Percentiles rank a stretch among this genome's conserved stretches.
Conservation (phyloP, 176 grass and related monocot genomes). For the Triticum timopheevii region DNA sequence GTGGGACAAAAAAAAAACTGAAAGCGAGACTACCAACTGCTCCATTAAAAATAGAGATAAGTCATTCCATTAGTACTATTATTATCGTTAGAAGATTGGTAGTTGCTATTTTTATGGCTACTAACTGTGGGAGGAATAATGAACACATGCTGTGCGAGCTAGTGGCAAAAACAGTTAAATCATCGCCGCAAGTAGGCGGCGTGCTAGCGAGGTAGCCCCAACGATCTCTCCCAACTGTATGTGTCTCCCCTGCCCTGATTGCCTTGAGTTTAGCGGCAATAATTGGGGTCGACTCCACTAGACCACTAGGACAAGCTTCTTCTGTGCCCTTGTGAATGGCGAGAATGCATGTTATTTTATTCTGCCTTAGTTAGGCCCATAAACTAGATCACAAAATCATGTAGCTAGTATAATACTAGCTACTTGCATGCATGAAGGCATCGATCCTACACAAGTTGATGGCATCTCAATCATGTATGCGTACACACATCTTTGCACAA, state of each 20-base stretch:
- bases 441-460: not conserved
- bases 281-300: conserved; percentile 10
- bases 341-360: not conserved
- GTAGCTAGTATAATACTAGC: too few species aligned
- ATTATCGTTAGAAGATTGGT: not conserved
- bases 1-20: too few species aligned
- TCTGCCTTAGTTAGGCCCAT: too few species aligned
- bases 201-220: not conserved
- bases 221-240: not conserved
- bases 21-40: too few species aligned
- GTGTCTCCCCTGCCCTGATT: not conserved
- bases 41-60: too few species aligned
- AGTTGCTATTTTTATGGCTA: not conserved
- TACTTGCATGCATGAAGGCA: too few species aligned
- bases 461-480: conserved; percentile 19
- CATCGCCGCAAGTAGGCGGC: conserved; percentile 2
- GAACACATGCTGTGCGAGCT: not conserved
- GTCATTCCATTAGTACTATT: not conserved
- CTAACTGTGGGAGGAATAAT: not conserved
- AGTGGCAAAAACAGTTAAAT: conserved; percentile 5
- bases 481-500: conserved; percentile 5
- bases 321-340: conserved; percentile 28
- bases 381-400: too few species aligned
- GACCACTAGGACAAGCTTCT: conserved; percentile 4
- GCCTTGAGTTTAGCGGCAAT: conserved; percentile 1